These are phyloP conservation scores for Cryptosporidium baileyi DNA, from an alignment of 169 alveolate genomes.

Conservation along the genomic window DNA sequence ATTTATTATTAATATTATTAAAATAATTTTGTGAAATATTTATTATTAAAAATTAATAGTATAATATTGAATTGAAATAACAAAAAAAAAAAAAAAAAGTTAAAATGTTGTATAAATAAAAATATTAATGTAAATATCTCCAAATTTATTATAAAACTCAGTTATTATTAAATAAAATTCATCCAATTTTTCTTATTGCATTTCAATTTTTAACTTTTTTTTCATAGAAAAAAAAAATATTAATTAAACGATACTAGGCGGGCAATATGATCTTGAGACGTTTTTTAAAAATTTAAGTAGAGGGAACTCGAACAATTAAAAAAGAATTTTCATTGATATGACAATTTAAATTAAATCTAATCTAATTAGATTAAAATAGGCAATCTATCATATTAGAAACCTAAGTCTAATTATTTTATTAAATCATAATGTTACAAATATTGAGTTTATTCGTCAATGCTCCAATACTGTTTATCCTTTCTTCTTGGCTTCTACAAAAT, in stretches of 20 bases:
- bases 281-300: background rate
- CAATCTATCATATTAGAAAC: too few species aligned
- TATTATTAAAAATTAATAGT: too few species aligned
- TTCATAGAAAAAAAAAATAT: background rate
- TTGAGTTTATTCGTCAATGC: slow-evolving; percentile 34
- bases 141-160: background rate
- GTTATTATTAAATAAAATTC: background rate
- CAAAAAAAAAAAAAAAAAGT: background rate
- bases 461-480: slow-evolving; percentile 61
- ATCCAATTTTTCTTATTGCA: background rate
- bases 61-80: background rate
- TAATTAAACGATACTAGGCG: slow-evolving; percentile 51
- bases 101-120: background rate
- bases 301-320: background rate
- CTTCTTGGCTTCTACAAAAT: slow-evolving; percentile 54
- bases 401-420: too few species aligned
- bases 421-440: too few species aligned
- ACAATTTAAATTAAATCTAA: too few species aligned
- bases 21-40: background rate
- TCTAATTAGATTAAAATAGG: too few species aligned
- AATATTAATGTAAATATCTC: too few species aligned
- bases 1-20: slow-evolving; percentile 36
- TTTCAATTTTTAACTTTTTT: background rate
- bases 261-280: slow-evolving; percentile 45
- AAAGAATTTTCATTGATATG: background rate